These are phyloP conservation scores for Linderniella brevidens DNA, from an alignment of 257 asterid genomes.

Conservation along the genomic window DNA sequence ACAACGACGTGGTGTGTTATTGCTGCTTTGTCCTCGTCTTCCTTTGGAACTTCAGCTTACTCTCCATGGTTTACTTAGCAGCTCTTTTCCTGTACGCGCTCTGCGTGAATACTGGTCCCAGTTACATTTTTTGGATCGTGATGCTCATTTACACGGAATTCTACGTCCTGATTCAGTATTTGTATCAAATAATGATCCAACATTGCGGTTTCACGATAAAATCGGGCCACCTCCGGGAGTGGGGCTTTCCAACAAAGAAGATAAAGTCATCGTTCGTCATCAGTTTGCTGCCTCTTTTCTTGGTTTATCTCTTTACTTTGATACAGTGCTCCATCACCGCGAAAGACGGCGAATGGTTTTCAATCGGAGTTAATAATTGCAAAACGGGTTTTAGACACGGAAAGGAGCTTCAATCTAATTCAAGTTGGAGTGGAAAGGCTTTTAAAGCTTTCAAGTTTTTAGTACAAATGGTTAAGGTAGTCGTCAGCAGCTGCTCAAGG, in stretches of 20 bases:
- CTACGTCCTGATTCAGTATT: constrained; percentile 70
- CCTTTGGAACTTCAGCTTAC: constrained; percentile 97
- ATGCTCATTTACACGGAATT: constrained; percentile 86
- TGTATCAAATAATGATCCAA: constrained; percentile 82
- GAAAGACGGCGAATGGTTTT: constrained; percentile 92
- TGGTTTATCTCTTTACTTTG: constrained; percentile 80
- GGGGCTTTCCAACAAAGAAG: constrained; percentile 74
- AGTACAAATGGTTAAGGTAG: constrained; percentile 24
- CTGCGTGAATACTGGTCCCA: constrained; percentile 92
- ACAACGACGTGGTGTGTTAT: constrained; percentile 87
- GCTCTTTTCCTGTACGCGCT: constrained; percentile 86
- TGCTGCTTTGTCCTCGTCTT: constrained; percentile 73
- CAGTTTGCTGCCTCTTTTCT: constrained; percentile 76
- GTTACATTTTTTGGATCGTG: constrained; percentile 74
- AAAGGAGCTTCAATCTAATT: constrained; percentile 19
- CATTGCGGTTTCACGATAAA: constrained; percentile 83
- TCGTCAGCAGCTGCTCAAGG: constrained; percentile 40
- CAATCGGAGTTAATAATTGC: constrained; percentile 35
- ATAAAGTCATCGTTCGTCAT: constrained; percentile 80
- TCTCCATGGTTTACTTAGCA: constrained; percentile 80
- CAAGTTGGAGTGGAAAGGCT: constrained; percentile 50
- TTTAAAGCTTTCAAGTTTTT: constrained; percentile 26
- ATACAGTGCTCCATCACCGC: constrained; percentile 96
- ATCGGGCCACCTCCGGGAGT: constrained; percentile 43
- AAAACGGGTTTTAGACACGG: constrained; percentile 29